A percentile compares a stretch with the other conserved stretches of the same genome.
Evolutionary conservation across 805 yeast genomes (phyloP).

Genomic region (Priceomyces castillae): DNA sequence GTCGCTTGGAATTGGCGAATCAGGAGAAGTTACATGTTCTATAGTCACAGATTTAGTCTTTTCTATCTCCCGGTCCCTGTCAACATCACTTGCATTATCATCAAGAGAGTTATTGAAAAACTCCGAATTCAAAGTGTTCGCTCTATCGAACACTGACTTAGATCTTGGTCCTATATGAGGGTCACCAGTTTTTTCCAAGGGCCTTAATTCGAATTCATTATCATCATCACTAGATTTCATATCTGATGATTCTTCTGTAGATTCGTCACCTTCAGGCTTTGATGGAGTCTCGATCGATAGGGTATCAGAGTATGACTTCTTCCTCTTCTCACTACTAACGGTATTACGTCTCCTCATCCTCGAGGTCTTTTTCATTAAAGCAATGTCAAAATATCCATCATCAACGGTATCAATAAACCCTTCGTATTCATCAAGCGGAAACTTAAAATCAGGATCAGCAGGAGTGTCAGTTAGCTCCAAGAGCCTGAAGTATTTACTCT

Average conservation of each 20-base stretch:
- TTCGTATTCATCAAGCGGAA: slow-evolving; percentile 51
- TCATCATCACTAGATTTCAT: slow-evolving; percentile 26
- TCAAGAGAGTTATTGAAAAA: neutral
- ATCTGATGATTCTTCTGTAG: slow-evolving; percentile 27
- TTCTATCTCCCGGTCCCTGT: slow-evolving; percentile 16
- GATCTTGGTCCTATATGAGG: slow-evolving; percentile 28
- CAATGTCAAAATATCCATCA: slow-evolving; percentile 61
- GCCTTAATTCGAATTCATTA: slow-evolving; percentile 26
- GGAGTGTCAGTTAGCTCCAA: slow-evolving; percentile 23
- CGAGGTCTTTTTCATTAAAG: slow-evolving; percentile 48
- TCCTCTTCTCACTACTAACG: slow-evolving; percentile 13
- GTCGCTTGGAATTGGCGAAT: slow-evolving; percentile 55
- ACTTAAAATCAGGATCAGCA: slow-evolving; percentile 23
- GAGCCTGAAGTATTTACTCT: slow-evolving; percentile 24
- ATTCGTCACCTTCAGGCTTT: slow-evolving; percentile 9
- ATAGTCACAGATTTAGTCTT: slow-evolving; percentile 35
- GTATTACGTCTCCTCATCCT: slow-evolving; percentile 26
- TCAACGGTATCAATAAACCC: slow-evolving; percentile 58
- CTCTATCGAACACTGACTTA: slow-evolving; percentile 36
- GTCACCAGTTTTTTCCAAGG: slow-evolving; percentile 23
- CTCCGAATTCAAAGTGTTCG: slow-evolving; percentile 9
- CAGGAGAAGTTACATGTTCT: slow-evolving; percentile 55
- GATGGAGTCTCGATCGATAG: neutral
- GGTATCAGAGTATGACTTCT: slow-evolving; percentile 8
- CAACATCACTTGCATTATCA: slow-evolving; percentile 7